Evolutionary conservation across 768 basidiomycete species (phyloP), one percentile per base, ranked within the genome.

Genomic region (Melanogaster broomeanus): DNA sequence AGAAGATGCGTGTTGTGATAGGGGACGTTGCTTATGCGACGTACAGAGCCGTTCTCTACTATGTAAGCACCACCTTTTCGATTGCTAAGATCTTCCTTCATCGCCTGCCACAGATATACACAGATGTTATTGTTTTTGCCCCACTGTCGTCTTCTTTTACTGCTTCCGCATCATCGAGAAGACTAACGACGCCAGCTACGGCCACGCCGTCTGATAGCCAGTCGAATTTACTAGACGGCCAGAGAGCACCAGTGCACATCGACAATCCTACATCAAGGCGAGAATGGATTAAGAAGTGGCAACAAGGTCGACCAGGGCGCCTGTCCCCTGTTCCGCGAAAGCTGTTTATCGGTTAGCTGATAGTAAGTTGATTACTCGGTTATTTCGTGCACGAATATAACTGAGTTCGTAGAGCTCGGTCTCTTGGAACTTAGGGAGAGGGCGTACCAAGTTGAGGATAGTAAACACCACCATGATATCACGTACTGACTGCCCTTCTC

Each of bases 311-410:
- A 60, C 82, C 83, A 4, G 78, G 77, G 11, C 76, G 79, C 87
- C 88, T 2, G 73, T 77, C n/a, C 84, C 84, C 0, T 90, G 89
- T 61, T 91, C 88, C 25, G 89, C 91, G 13, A 93, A 93, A 66
- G 87, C 91, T 3, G 82, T 85, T 9, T 94, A 90, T 64, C 77
- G 89, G 44, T 77, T 93, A 25, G 92, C 92, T 16, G 92, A 93
- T 62, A 81, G 90, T 91, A 57, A 61, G 85, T 72, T 8, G n/a
- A 21, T 41, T 13, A 24, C 30, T 9, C n/a, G 25, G 19, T 33
- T 25, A 21, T 37, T 22, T 31, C 25, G 38, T 28, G 41, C 27
- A 18, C 38, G 41, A 16, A 9, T 34, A 4, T 42, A 22, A 27
- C 47, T 41, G 45, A 49, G 24, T 50, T 7, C 24, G 33, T 57